Evolutionary conservation across 2,329 filamentous ascomycete species (phyloP).

Genomic region (Monosporascus sp.): DNA sequence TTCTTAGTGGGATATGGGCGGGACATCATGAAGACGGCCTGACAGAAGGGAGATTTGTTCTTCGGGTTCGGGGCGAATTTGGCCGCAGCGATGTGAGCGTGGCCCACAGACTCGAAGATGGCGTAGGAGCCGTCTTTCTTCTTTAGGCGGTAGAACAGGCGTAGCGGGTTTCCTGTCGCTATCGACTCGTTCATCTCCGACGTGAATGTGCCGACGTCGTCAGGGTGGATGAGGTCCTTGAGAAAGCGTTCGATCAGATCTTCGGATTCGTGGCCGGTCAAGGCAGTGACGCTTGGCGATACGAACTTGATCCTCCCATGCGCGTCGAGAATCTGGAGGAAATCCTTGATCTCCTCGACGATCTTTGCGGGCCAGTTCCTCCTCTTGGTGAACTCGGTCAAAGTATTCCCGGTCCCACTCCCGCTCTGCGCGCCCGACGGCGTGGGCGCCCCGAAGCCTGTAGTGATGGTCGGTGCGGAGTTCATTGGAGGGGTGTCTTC

Average conservation of each 20-base stretch:
- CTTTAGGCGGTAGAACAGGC: slow-evolving; percentile 83
- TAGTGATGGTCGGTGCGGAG: slow-evolving; percentile 19
- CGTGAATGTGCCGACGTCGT: slow-evolving; percentile 78
- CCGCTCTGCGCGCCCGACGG: slow-evolving; percentile 27
- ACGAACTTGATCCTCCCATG: slow-evolving; percentile 80
- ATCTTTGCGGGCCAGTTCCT: slow-evolving; percentile 83
- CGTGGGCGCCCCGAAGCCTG: slow-evolving; percentile 25
- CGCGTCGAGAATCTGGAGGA: slow-evolving; percentile 80
- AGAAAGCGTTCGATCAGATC: slow-evolving; percentile 73
- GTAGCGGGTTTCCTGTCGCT: slow-evolving; percentile 70
- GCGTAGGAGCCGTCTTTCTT: slow-evolving; percentile 66
- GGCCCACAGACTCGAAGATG: slow-evolving; percentile 89
- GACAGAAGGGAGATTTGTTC: slow-evolving; percentile 67
- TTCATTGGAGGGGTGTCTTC: slow-evolving; percentile 18
- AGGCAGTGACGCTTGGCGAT: slow-evolving; percentile 68
- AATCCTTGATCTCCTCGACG: slow-evolving; percentile 83
- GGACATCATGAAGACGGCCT: slow-evolving; percentile 91
- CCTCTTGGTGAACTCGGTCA: slow-evolving; percentile 57
- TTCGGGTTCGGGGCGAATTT: slow-evolving; percentile 57
- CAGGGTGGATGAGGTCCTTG: slow-evolving; percentile 77
- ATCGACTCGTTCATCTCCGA: slow-evolving; percentile 88
- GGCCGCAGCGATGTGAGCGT: slow-evolving; percentile 77
- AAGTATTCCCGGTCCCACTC: slow-evolving; percentile 39
- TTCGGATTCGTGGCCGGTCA: slow-evolving; percentile 70
- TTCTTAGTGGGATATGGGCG: slow-evolving; percentile 88